Evolutionary conservation across 2,329 filamentous ascomycete species (phyloP).

Genomic region (Pseudopyricularia javanii): DNA sequence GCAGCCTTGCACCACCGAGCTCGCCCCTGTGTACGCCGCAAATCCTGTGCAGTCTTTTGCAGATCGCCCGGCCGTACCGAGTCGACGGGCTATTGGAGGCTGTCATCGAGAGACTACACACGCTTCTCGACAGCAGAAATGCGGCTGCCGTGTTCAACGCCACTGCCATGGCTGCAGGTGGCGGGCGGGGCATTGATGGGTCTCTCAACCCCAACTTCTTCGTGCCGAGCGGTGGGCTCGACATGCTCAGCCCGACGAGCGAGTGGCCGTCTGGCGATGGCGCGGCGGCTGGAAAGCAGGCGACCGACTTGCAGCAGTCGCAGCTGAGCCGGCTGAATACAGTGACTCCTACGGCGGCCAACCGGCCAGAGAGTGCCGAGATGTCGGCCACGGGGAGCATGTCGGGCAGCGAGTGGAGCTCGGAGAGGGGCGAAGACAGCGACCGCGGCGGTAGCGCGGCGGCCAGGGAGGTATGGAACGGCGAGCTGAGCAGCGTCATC

Average conservation of each 20-base stretch:
- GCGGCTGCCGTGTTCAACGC: constrained; percentile 97
- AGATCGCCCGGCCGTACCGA: constrained; percentile 85
- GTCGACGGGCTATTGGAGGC: constrained; percentile 87
- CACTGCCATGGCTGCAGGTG: constrained; percentile 92
- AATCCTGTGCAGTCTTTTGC: constrained; percentile 86
- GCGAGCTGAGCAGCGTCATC: constrained; percentile 78
- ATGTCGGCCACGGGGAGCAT: constrained; percentile 36
- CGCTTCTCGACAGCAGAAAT: constrained; percentile 82
- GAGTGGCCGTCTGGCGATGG: constrained; percentile 11
- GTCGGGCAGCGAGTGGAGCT: constrained; percentile 46
- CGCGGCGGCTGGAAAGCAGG: constrained; percentile 12
- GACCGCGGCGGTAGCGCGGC: constrained; percentile 23
- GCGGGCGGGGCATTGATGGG: constrained; percentile 70
- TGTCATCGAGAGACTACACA: constrained; percentile 80
- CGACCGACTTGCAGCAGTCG: constrained; percentile 12
- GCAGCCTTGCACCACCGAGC: constrained; percentile 63
- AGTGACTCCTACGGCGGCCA: constrained; percentile 14
- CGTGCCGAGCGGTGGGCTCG: constrained; percentile 33
- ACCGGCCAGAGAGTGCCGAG: constrained; percentile 31
- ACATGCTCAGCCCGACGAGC: constrained; percentile 19
- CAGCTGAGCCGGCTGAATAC: constrained; percentile 37
- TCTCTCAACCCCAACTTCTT: constrained; percentile 52
- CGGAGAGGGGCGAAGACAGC: constrained; percentile 33
- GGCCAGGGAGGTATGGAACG: constrained; percentile 61
- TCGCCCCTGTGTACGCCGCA: constrained; percentile 83